phyloP scores from a whole-genome alignment of 2,329 filamentous ascomycete genomes.

The Arthrinium puccinioides region DNA sequence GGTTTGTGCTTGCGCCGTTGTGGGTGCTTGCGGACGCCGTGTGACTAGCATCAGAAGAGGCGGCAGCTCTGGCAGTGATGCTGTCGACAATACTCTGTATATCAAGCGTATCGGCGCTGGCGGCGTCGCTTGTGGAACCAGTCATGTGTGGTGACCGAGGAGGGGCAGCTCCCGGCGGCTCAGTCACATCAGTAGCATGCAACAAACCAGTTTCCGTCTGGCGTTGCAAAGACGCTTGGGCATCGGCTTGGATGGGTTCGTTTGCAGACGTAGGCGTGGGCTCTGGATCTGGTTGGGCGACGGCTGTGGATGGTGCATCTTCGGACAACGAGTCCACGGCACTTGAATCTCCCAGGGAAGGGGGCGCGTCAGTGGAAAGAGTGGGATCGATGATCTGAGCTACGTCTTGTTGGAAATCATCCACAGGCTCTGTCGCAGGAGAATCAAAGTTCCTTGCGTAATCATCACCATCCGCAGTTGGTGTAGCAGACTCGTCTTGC shows the following conservation, averaged over 20 bases:
- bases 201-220: too few species aligned
- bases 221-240: too few species aligned
- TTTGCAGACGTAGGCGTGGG: background rate
- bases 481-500: too few species aligned
- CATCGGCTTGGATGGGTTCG: background rate
- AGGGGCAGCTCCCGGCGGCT: too few species aligned
- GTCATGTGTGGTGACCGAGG: too few species aligned
- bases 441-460: constrained; percentile 46
- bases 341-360: constrained; percentile 9
- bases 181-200: background rate
- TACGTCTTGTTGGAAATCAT: constrained; percentile 31
- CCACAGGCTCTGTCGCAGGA: constrained; percentile 28
- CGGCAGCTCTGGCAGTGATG: constrained; percentile 17
- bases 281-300: background rate
- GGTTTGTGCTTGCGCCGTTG: constrained; percentile 16
- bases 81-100: constrained; percentile 19
- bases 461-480: constrained; percentile 34
- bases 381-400: constrained; percentile 25
- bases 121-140: too few species aligned
- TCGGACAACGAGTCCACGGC: constrained; percentile 9
- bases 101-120: constrained; percentile 14
- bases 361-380: constrained; percentile 11
- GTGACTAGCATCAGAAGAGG: constrained; percentile 18
- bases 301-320: constrained; percentile 2
- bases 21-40: constrained; percentile 16